Base-by-base conservation (phyloP, 164 flowering plant genomes). In the Nelumbo lutea region DNA sequence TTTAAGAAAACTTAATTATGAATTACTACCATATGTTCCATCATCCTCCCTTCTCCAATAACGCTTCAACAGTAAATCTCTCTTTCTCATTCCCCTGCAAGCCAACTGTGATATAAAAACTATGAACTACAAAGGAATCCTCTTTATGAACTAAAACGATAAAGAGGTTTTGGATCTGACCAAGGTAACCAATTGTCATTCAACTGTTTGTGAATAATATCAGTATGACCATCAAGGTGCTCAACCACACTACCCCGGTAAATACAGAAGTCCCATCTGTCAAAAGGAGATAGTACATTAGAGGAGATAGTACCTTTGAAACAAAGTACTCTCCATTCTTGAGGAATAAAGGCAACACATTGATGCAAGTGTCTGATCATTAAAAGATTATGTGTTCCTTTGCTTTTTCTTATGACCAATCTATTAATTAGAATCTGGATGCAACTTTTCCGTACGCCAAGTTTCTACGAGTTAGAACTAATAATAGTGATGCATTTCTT, bases 31-130 rank as follows among this genome's bases (percentile, higher is more conserved):
- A 78, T 93, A 93, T 76, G 98, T 88, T 61, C 98, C 98, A 76
- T 91, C 97, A 75, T 91, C 90, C 68, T 94, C 98, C 75, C 98
- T 84, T 81, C 97, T 90, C 98, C 98, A 94, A 69, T 90, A 90
- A 5, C 98, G 93, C 57, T 82, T 79, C 76, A 91, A 52, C 72
- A 94, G 73, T 39, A 94, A 69, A 78, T 94, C 98, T 86, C 98
- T 87, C 67, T 80, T 77, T 69, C 66, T 83, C 98, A 91, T 91
- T 46, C 91, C 91, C 97, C 98, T 94, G 84, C 11, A 79, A 78
- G 57, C 1, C 27, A 70, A 69, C n/a, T 2, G 66, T 4, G n/a
- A 42, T 11, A 1, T 27, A 58, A 77, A 59, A 72, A 67, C 14
- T 66, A 65, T 55, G 57, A 13, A 5, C 38, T 62, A 40, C 6